Base-by-base conservation (phyloP, 805 yeast species). In the Yamadazyma akitaensis region DNA sequence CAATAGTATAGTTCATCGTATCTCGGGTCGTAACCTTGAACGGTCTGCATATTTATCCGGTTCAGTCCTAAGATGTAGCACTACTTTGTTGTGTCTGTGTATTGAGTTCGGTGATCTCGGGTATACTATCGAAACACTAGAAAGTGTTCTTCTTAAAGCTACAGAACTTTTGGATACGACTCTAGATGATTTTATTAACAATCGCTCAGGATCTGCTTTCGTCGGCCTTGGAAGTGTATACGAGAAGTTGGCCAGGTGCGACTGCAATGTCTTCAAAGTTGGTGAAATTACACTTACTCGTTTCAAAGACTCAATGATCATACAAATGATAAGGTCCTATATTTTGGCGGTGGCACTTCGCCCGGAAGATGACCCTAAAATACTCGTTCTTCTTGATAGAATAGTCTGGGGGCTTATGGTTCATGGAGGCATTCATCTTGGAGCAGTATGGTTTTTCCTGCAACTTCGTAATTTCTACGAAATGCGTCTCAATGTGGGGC, bases 341-440 rank as follows among this genome's bases (percentile, higher is more conserved):
- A 62, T 73, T 13, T 42, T 69, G 13, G 73, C 76, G 2, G 39
- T 63, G 3, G 51, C 67, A 5, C 44, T 55, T 37, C 64, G 59
- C 47, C 51, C 61, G 1, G 46, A 51, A 1, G 79, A 74, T 47
- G 79, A 77, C 54, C 68, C 75, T 0, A 45, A 58, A 0, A 54
- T 64, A 2, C 42, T 64, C 3, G 36, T 44, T 2, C 53, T 75
- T 4, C 66, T 70, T 41, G 68, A 72, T 37, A 62, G 67, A 26
- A 62, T 79, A 1, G 43, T 76, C 1, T 69, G 74, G 64, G 76
- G 75, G 0, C 48, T 77, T 8, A 34, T 74, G 7, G 51, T 77
- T 37, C 67, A 64, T 47, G 82, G 82, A 13, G 77, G 75, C 0
- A 55, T 70, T 24, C 76, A 73, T 47, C 21, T 75, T 9, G 68